Evolutionary conservation across 768 basidiomycete species (phyloP).

Genomic region (Boletus subcaerulescens): DNA sequence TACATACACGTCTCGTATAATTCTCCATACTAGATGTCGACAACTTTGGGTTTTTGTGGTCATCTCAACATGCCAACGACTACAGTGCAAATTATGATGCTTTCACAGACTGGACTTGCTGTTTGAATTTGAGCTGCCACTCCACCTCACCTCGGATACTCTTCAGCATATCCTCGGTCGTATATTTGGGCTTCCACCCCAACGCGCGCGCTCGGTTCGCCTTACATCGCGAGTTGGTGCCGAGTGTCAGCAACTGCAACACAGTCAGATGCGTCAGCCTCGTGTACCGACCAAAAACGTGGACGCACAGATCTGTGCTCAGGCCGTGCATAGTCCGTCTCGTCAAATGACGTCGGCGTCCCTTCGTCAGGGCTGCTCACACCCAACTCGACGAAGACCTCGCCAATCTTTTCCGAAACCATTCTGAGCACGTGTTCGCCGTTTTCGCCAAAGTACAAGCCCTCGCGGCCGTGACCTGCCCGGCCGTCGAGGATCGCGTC

Average conservation of each 20-base stretch:
- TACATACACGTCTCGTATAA: constrained; percentile 4
- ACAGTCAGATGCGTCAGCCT: neutral
- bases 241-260: constrained; percentile 5
- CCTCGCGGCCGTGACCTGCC: constrained; percentile 31
- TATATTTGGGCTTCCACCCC: constrained; percentile 29
- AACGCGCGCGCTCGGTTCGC: constrained; percentile 10
- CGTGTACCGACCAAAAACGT: no score
- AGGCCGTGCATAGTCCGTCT: constrained; percentile 1
- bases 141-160: constrained; percentile 12
- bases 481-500: constrained; percentile 28
- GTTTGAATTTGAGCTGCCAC: constrained; percentile 2
- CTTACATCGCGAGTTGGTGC: constrained; percentile 18
- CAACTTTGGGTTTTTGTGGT: no score
- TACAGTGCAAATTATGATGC: no score
- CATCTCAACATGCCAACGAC: no score
- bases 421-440: constrained; percentile 45
- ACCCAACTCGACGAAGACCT: constrained; percentile 13
- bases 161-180: constrained; percentile 19
- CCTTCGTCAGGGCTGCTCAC: neutral
- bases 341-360: constrained; percentile 43
- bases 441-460: constrained; percentile 51
- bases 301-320: neutral
- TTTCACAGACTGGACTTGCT: no score
- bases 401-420: constrained; percentile 38
- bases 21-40: neutral